Percentiles rank a stretch among this genome's conserved stretches.
phyloP scores from a whole-genome alignment of 2,329 filamentous ascomycete genomes.

The Sporothrix variecibatus region DNA sequence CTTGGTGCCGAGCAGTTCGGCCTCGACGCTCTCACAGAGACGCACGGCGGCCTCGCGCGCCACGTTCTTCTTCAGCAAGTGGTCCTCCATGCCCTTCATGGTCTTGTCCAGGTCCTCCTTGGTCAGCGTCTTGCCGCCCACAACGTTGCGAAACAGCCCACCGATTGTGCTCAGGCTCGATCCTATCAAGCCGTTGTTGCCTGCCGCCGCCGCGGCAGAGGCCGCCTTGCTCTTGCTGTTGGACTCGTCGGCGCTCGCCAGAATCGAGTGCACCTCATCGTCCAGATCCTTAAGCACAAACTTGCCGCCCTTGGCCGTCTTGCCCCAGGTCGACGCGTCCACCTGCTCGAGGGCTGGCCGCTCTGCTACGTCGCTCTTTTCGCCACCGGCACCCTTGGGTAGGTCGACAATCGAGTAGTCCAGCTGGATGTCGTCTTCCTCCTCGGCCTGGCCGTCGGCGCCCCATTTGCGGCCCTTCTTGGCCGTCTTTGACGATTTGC shows the following conservation, averaged over 20 bases:
- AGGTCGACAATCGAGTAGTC: slow-evolving; percentile 79
- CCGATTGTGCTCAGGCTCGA: slow-evolving; percentile 80
- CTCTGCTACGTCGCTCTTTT: slow-evolving; percentile 29
- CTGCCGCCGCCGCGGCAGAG: slow-evolving; percentile 46
- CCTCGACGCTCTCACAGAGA: slow-evolving; percentile 87
- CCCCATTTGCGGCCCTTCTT: slow-evolving; percentile 95
- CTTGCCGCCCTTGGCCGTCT: slow-evolving; percentile 88
- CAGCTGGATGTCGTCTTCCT: slow-evolving; percentile 75
- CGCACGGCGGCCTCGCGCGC: slow-evolving; percentile 90
- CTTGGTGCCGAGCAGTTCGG: slow-evolving; percentile 85
- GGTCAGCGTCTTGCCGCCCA: slow-evolving; percentile 90
- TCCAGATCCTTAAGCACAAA: slow-evolving; percentile 93
- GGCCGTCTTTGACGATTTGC: slow-evolving; percentile 50
- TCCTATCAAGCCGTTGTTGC: slow-evolving; percentile 68
- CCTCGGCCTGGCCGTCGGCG: slow-evolving; percentile 81
- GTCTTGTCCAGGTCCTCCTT: slow-evolving; percentile 88
- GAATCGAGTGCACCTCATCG: slow-evolving; percentile 87
- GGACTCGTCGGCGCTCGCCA: slow-evolving; percentile 62
- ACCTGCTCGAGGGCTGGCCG: slow-evolving; percentile 69
- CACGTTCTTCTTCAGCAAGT: slow-evolving; percentile 92
- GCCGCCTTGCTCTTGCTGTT: slow-evolving; percentile 66
- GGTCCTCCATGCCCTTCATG: slow-evolving; percentile 94
- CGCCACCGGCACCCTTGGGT: slow-evolving; percentile 55
- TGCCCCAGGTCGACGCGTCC: slow-evolving; percentile 80
- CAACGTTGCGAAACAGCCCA: slow-evolving; percentile 88